Evolutionary conservation across 306 rosid genomes (phyloP).

Genomic region (Biancaea sappan): DNA sequence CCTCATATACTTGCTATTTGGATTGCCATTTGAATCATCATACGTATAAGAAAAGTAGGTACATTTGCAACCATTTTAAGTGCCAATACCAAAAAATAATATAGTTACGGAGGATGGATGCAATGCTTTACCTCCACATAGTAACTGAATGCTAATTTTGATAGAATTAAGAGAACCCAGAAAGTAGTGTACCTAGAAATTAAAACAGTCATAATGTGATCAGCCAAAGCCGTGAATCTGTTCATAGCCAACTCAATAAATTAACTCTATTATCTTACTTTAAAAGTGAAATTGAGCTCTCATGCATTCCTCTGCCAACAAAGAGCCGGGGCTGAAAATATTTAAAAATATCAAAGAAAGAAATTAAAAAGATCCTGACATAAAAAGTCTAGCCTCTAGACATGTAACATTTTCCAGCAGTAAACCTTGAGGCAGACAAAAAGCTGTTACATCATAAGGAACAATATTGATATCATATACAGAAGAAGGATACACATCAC

Average conservation of each 20-base stretch:
- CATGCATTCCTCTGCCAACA: constrained; percentile 99
- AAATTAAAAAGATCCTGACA: constrained; percentile 11
- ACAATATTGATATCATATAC: not conserved
- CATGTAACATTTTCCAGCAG: constrained; percentile 15
- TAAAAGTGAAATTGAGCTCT: constrained; percentile 72
- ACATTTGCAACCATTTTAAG: constrained; percentile 19
- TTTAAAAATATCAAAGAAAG: not conserved
- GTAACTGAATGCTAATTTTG: constrained; percentile 90
- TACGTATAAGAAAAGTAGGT: constrained; percentile 15
- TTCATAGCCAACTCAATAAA: constrained; percentile 29
- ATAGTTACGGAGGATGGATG: constrained; percentile 9
- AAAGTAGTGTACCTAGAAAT: constrained; percentile 80
- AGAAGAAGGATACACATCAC: constrained; percentile 17
- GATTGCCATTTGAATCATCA: not conserved
- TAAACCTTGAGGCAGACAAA: constrained; percentile 27
- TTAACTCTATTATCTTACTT: constrained; percentile 58
- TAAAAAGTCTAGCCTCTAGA: not conserved
- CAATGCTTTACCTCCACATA: constrained; percentile 75
- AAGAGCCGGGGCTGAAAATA: constrained; percentile 82
- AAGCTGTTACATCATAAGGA: constrained; percentile 14
- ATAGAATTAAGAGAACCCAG: constrained; percentile 78
- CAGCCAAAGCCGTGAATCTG: constrained; percentile 37
- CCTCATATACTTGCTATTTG: not conserved
- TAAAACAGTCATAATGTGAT: constrained; percentile 36
- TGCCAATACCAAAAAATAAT: not conserved